phyloP scores from a whole-genome alignment of 352 stramenopile genomes.

The Phytopythium delawarense region DNA sequence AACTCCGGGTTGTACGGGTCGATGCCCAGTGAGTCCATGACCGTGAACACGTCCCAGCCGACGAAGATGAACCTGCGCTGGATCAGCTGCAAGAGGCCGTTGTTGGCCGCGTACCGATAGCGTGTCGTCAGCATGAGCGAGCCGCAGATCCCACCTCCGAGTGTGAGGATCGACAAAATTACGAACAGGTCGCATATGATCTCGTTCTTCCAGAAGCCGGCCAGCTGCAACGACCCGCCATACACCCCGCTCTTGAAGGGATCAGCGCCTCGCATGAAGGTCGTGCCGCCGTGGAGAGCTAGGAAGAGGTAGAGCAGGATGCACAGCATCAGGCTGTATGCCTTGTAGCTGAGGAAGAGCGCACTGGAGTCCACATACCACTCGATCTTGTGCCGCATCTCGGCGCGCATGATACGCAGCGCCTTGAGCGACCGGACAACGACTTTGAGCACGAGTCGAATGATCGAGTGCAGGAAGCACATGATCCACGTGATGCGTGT shows the following conservation, averaged over 20 bases:
- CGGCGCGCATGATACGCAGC: conserved; percentile 24
- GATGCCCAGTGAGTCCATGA: conserved; percentile 31
- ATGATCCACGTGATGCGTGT: conserved; percentile 61
- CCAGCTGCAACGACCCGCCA: conserved; percentile 28
- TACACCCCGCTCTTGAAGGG: conserved; percentile 31
- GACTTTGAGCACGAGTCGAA: conserved; percentile 29
- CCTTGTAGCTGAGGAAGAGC: conserved; percentile 55
- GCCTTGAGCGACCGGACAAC: conserved; percentile 23
- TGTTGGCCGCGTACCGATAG: conserved; percentile 41
- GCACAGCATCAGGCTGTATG: conserved; percentile 51
- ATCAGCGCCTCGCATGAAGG: conserved; percentile 36
- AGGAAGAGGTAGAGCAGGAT: conserved; percentile 39
- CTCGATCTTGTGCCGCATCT: conserved; percentile 30
- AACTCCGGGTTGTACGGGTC: conserved; percentile 15
- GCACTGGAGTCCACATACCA: conserved; percentile 48
- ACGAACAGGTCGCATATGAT: conserved; percentile 52
- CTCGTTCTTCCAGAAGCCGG: conserved; percentile 49
- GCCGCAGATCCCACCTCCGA: conserved; percentile 18
- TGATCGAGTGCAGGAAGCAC: conserved; percentile 39
- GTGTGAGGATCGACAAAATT: conserved; percentile 29
- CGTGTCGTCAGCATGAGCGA: conserved; percentile 29
- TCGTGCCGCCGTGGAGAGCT: conserved; percentile 22
- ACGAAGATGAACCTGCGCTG: conserved; percentile 45
- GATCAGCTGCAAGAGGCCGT: conserved; percentile 41
- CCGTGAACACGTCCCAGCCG: conserved; percentile 41